phyloP scores from a whole-genome alignment of 2,329 filamentous ascomycete species.

The Domatiomyces globalis region DNA sequence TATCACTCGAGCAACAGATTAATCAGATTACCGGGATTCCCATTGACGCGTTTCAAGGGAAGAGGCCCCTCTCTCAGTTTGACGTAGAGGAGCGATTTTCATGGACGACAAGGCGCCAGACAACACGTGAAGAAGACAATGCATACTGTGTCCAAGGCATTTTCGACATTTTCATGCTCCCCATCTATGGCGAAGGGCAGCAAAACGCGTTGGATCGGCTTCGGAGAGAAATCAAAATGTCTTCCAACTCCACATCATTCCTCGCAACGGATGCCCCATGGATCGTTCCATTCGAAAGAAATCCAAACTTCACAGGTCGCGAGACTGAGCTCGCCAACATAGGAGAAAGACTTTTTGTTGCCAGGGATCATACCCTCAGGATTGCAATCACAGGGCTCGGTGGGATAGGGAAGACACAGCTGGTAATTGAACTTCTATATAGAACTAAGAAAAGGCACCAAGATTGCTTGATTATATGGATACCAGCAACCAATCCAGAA shows the following conservation, averaged over 20 bases:
- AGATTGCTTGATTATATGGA: conserved; percentile 20
- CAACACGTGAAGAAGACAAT: conserved; percentile 26
- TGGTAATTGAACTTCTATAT: conserved; percentile 16
- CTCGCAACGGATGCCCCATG: neutral
- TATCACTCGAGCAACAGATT: conserved; percentile 5
- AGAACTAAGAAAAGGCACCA: neutral
- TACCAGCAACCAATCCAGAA: conserved; percentile 16
- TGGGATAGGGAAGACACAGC: conserved; percentile 18
- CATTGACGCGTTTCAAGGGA: conserved; percentile 2
- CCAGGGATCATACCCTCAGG: neutral
- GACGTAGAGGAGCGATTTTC: conserved; percentile 22
- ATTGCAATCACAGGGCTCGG: conserved; percentile 14
- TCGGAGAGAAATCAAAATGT: neutral
- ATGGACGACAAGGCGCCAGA: conserved; percentile 26
- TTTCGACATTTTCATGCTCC: conserved; percentile 31
- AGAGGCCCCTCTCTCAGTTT: conserved; percentile 1
- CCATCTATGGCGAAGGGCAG: conserved; percentile 29
- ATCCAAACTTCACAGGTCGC: conserved; percentile 10
- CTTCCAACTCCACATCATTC: neutral
- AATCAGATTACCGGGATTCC: conserved; percentile 8
- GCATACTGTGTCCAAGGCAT: conserved; percentile 34
- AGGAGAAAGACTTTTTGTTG: too few relatives aligned
- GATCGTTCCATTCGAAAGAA: conserved; percentile 13
- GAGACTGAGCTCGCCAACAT: conserved; percentile 1
- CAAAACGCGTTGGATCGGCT: conserved; percentile 1